These are phyloP conservation scores for Stachybotrys chartarum DNA, from an alignment of 2,329 filamentous ascomycete genomes.

Conservation along the genomic window DNA sequence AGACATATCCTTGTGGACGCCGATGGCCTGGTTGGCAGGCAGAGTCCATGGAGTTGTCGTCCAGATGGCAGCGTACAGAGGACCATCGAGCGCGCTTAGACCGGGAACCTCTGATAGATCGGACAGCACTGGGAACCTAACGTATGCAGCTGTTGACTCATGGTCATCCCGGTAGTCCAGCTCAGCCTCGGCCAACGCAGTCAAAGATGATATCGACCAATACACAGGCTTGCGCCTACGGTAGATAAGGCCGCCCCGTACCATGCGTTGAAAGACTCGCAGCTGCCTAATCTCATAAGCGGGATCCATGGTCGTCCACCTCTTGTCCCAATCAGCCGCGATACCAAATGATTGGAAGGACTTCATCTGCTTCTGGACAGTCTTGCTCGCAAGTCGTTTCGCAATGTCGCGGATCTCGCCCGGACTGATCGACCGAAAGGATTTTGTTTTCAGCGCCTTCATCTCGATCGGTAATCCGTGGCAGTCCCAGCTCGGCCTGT, in stretches of 20 bases:
- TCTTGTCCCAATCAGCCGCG: constrained; percentile 73
- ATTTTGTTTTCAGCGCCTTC: constrained; percentile 67
- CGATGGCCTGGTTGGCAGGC: constrained; percentile 86
- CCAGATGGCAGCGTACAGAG: constrained; percentile 83
- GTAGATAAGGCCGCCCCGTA: constrained; percentile 66
- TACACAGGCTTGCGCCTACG: constrained; percentile 76
- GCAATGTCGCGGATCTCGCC: constrained; percentile 59
- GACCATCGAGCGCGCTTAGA: constrained; percentile 32
- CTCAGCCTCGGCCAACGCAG: constrained; percentile 77
- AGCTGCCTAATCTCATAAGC: constrained; percentile 70
- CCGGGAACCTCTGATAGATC: constrained; percentile 22
- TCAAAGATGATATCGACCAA: constrained; percentile 74
- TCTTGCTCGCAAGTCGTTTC: constrained; percentile 57
- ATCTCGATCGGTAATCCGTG: constrained; percentile 96
- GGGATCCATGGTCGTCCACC: constrained; percentile 74
- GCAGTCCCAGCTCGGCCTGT: constrained; percentile 94
- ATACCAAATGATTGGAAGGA: constrained; percentile 67
- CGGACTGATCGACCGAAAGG: constrained; percentile 36
- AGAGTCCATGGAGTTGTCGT: constrained; percentile 98
- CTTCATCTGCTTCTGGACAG: constrained; percentile 65
- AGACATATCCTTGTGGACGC: constrained; percentile 64
- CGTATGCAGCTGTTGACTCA: constrained; percentile 64
- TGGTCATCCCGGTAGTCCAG: constrained; percentile 76
- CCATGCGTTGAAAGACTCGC: constrained; percentile 68
- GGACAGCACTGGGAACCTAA: constrained; percentile 65